Percentiles rank a stretch among this genome's conserved stretches.
phyloP scores from a whole-genome alignment of 2,329 filamentous ascomycete genomes.

The Orbilia blumenaviensis region DNA sequence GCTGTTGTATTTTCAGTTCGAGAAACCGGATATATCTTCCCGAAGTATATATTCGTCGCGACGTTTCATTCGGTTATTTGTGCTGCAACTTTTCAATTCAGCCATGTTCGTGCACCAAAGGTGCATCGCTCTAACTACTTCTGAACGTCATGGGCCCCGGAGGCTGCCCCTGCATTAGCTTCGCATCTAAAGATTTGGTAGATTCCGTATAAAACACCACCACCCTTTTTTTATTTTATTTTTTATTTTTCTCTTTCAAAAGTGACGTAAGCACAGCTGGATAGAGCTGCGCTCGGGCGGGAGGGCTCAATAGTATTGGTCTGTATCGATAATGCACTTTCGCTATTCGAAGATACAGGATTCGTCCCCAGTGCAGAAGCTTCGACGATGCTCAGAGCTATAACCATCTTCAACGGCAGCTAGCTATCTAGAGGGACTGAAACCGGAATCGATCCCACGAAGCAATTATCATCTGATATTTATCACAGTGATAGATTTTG shows the following conservation, averaged over 20 bases:
- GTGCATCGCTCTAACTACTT: neutral
- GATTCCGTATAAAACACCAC: neutral
- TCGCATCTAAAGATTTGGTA: neutral
- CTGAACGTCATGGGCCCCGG: neutral
- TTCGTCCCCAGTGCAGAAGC: neutral
- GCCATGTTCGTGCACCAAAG: neutral
- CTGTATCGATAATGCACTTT: neutral
- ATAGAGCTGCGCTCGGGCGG: neutral
- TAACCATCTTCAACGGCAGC: neutral
- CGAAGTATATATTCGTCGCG: neutral
- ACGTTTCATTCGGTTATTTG: neutral
- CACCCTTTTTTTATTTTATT: neutral
- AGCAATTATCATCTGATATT: neutral
- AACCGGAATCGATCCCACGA: neutral
- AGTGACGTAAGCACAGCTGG: conserved; percentile 5
- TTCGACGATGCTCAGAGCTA: neutral
- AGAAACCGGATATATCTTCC: neutral
- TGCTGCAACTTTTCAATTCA: neutral
- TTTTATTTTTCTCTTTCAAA: too few species aligned
- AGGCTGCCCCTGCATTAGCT: conserved; percentile 10
- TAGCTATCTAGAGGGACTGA: neutral
- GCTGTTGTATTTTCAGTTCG: neutral
- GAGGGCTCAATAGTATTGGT: neutral
- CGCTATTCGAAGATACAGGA: neutral
- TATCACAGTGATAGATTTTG: too few species aligned